Evolutionary conservation across 1,284 basidiomycete species (phyloP), one percentile per base, ranked within the genome.

Genomic region (Ceratobasidium sp.): DNA sequence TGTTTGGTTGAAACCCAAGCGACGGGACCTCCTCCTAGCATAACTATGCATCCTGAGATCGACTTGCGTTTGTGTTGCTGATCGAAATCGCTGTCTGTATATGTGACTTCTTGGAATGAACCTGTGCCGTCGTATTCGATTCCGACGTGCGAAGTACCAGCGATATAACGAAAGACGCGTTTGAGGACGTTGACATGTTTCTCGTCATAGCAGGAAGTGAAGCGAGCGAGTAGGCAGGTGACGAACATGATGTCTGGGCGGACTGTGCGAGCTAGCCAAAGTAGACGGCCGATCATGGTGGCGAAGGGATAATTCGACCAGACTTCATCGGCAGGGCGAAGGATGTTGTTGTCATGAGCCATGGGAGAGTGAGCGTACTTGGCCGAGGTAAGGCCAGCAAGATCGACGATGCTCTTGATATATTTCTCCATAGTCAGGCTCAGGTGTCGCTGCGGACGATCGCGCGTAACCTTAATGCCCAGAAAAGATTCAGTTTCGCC

Each of bases 31-130:
- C 60, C 60, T 29, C 78, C 78, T 59, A 53, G n/a, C n/a, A 53
- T 53, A 27, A 53, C 50, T 47, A 47, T n/a, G 3, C 79, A 79
- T 31, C 78, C 77, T 15, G 82, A 83, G 24, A 84, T 82, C 0
- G 83, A 85, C 14, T 78, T 62, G 0, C 79, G 75, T 22, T 80
- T 78, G 0, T 75, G 69, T 60, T 82, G 82, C 33, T 80, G 80
- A 22, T 80, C 85, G 78, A 79, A 63, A n/a, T 56, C 29, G 27
- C 33, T 8, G 29, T 65, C 45, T 1, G 63, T 51, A 56, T 75
- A 76, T 11, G 47, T 56, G 48, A 76, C 56, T 33, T 74, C 64
- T n/a, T 66, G 27, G 24, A 75, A 74, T 17, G 50, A 33, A 17
- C 29, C 45, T 27, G 57, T 69, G 24, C 75, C 75, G 54, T 50